Evolutionary conservation across 2,329 filamentous ascomycete genomes (phyloP).

Genomic region (Fusarium caatingaense): DNA sequence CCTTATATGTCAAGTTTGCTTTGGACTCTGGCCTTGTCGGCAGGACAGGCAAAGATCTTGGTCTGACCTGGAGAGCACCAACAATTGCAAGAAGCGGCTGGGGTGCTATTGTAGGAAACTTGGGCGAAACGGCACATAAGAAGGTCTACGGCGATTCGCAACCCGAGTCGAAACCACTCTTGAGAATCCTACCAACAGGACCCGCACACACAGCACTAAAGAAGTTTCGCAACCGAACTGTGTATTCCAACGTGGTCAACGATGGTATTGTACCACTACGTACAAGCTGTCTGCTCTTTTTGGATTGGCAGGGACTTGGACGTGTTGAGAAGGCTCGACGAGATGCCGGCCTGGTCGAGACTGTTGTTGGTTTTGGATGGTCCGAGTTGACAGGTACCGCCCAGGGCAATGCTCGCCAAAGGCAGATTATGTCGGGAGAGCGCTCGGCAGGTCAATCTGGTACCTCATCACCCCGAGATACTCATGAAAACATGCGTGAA

Average conservation of each 20-base stretch:
- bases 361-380: constrained; percentile 93
- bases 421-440: constrained; percentile 54
- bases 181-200: constrained; percentile 90
- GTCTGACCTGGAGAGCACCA: constrained; percentile 92
- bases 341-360: constrained; percentile 92
- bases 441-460: constrained; percentile 50
- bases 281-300: constrained; percentile 94
- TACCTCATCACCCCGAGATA: constrained; percentile 50
- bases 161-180: constrained; percentile 86
- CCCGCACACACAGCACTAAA: constrained; percentile 88
- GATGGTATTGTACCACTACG: constrained; percentile 95
- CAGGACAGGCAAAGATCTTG: constrained; percentile 94
- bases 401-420: constrained; percentile 58
- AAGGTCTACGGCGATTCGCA: constrained; percentile 54
- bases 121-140: constrained; percentile 63
- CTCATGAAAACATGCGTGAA: constrained; percentile 58
- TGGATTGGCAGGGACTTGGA: constrained; percentile 95
- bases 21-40: constrained; percentile 96
- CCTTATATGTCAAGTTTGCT: constrained; percentile 95
- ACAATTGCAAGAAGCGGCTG: constrained; percentile 87
- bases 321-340: constrained; percentile 93
- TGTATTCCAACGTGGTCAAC: constrained; percentile 98
- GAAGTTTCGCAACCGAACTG: constrained; percentile 88
- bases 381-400: constrained; percentile 86
- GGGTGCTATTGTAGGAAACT: constrained; percentile 86